These are phyloP conservation scores for Tricholoma flavovirens DNA, from an alignment of 768 basidiomycete genomes.

Conservation along the genomic window DNA sequence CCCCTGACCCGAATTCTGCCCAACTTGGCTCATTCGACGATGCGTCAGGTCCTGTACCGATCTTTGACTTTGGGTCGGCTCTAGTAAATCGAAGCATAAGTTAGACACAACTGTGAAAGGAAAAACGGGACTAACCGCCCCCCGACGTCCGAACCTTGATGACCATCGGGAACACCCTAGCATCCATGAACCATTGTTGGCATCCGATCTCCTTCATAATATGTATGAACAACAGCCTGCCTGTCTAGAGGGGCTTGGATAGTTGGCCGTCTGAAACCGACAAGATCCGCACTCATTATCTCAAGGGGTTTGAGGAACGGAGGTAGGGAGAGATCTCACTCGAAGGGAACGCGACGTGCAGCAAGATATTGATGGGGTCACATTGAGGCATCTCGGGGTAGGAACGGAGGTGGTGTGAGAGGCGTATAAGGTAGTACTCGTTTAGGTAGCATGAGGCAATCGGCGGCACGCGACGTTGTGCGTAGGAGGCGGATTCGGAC, in stretches of 20 bases:
- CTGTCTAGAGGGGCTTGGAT: constrained; percentile 82
- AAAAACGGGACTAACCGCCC: no score
- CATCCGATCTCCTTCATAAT: constrained; percentile 47
- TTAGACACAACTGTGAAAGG: no score
- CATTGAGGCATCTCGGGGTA: constrained; percentile 45
- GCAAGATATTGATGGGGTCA: constrained; percentile 85
- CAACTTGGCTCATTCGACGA: constrained; percentile 83
- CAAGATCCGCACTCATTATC: constrained; percentile 88
- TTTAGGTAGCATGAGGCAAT: constrained; percentile 82
- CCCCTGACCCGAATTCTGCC: constrained; percentile 66
- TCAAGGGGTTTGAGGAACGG: constrained; percentile 65
- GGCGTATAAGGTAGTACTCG: constrained; percentile 95
- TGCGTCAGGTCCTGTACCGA: constrained; percentile 75
- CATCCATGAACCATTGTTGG: constrained; percentile 77
- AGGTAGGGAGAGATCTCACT: constrained; percentile 95
- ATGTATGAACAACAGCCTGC: constrained; percentile 76
- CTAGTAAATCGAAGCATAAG: no score
- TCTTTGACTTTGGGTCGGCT: constrained; percentile 73
- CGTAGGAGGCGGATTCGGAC: constrained; percentile 74
- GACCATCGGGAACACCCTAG: constrained; percentile 84
- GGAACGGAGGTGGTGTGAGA: constrained; percentile 80
- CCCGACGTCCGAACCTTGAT: constrained; percentile 78
- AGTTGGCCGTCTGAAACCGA: constrained; percentile 87
- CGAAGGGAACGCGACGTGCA: constrained; percentile 94
- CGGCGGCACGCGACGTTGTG: constrained; percentile 81